A percentile compares a stretch with the other conserved stretches of the same genome.
phyloP scores from a whole-genome alignment of 1,284 basidiomycete genomes.

The Amylostereum areolatum region DNA sequence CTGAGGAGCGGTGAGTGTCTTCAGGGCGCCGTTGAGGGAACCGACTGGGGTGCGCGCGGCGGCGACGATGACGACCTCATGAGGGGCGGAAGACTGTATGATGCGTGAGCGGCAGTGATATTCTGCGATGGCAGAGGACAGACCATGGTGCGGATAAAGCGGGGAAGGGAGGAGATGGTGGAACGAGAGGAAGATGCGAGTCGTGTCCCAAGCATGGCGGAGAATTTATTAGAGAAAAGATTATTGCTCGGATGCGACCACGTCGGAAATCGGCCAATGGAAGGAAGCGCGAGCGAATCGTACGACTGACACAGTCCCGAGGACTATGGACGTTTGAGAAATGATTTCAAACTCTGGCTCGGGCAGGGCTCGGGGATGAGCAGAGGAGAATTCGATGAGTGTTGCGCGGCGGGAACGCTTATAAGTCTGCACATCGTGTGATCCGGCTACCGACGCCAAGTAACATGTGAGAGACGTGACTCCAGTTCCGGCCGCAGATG shows the following conservation, averaged over 20 bases:
- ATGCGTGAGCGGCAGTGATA: neutral
- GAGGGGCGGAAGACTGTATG: slow-evolving; percentile 33
- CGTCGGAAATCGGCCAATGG: slow-evolving; percentile 14
- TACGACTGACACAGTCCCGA: slow-evolving; percentile 17
- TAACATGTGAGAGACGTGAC: no score
- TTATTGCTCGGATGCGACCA: slow-evolving; percentile 10
- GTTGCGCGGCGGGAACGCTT: no score
- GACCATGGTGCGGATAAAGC: slow-evolving; percentile 33
- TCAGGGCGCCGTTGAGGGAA: slow-evolving; percentile 87
- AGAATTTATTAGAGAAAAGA: slow-evolving; percentile 13
- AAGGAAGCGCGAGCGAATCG: slow-evolving; percentile 14
- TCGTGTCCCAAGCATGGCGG: slow-evolving; percentile 30
- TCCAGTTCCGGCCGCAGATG: no score
- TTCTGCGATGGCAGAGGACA: slow-evolving; percentile 9
- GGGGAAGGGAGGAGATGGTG: slow-evolving; percentile 28
- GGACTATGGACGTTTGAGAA: slow-evolving; percentile 7
- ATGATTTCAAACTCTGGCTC: neutral
- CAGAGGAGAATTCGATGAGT: no score
- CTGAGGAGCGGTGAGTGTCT: slow-evolving; percentile 85
- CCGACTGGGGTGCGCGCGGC: slow-evolving; percentile 94
- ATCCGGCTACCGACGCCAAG: no score
- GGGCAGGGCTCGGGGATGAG: no score
- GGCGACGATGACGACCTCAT: slow-evolving; percentile 92
- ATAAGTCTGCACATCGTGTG: no score
- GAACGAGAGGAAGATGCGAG: slow-evolving; percentile 31